phyloP scores from a whole-genome alignment of 345 rosid genomes.

The Draba incana region DNA sequence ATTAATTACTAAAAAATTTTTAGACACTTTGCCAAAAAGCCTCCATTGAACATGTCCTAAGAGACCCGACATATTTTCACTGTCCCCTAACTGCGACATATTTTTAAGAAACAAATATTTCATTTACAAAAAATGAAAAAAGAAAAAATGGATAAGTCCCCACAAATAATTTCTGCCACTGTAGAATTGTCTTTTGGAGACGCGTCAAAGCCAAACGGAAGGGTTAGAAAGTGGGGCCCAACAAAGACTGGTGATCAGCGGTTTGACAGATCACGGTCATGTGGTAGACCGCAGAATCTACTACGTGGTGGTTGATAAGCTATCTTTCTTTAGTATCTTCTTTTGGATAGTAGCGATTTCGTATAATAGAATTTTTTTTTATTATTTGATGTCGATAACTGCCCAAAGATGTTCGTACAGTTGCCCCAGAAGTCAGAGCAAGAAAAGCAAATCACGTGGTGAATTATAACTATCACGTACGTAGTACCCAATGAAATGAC shows the following conservation, averaged over 20 bases:
- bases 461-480: constrained; percentile 23
- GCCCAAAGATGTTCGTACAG: constrained; percentile 21
- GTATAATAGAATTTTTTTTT: constrained; percentile 22
- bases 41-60: no score
- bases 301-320: constrained; percentile 44
- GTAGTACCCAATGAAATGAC: constrained; percentile 7
- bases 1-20: no score
- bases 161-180: constrained; percentile 20
- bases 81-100: constrained; percentile 20
- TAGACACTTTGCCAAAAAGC: no score
- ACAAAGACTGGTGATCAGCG: constrained; percentile 37
- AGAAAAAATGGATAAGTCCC: not conserved
- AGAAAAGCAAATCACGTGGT: constrained; percentile 26
- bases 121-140: not conserved
- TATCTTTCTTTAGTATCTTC: constrained; percentile 26
- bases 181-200: constrained; percentile 33
- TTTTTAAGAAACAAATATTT: constrained; percentile 12
- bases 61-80: constrained; percentile 9
- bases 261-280: constrained; percentile 44
- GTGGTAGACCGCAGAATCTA: constrained; percentile 36
- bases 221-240: not conserved
- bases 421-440: constrained; percentile 26
- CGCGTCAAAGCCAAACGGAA: constrained; percentile 35
- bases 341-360: constrained; percentile 33
- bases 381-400: not conserved